Evolutionary conservation across 1,284 basidiomycete species (phyloP), one percentile per base, ranked within the genome.

Genomic region (Rhizopogon parksii): DNA sequence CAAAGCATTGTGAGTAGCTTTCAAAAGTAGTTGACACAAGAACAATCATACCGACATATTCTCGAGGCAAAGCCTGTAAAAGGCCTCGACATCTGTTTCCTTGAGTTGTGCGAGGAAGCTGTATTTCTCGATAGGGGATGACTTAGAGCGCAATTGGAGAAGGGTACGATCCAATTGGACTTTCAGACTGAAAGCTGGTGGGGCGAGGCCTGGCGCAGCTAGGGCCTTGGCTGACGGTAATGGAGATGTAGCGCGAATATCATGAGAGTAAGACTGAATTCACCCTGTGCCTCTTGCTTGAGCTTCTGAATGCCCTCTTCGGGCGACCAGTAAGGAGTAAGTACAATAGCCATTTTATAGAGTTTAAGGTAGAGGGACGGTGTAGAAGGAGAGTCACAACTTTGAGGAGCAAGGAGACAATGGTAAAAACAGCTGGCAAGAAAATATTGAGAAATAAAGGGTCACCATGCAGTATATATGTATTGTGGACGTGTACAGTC

Each of bases 101-200:
- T 89, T 88, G 52, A 93, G 75, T 52, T 80, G 78, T 11, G 79
- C 77, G 27, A 93, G 79, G 65, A 82, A 91, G 59, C 92, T 90
- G 69, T 93, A 85, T 71, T 91, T 88, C 62, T 90, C 88, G 52
- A 91, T 80, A 48, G 66, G 62, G 60, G 79, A 82, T 65, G 82
- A 78, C 68, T 91, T 91, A 39, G 82, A 82, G 42, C 82, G 80
- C 12, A 92, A 71, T 64, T 92, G 89, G 15, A 69, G 70, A 47
- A 89, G 68, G 60, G 79, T 82, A 50, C 87, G 84, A 24, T 73
- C 56, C 42, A 71, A 67, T 61, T 91, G 89, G 27, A 80, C 59
- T 6, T 67, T 57, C 6, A 73, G 70, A 46, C 83, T 73, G 49
- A 84, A 73, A 2, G 73, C 75, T 6, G 85, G 80, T 14, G 90